Evolutionary conservation across 768 basidiomycete genomes (phyloP).

Genomic region (Suillus spraguei): DNA sequence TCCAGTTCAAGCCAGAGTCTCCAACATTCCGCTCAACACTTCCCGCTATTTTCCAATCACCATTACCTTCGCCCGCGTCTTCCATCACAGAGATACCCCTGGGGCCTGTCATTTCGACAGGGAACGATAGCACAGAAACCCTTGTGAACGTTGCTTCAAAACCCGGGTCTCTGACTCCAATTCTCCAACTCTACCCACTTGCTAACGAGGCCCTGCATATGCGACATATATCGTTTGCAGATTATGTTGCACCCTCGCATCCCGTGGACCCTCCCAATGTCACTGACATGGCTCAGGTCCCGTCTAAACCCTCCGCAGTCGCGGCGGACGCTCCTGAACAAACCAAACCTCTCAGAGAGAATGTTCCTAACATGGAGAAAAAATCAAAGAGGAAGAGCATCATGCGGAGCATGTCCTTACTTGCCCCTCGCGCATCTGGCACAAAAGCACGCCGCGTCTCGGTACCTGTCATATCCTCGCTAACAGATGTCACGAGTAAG

Average conservation of each 20-base stretch:
- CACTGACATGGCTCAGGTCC: conserved; percentile 3
- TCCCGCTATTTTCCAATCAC: background rate
- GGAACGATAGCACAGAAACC: background rate
- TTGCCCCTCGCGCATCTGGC: conserved; percentile 14
- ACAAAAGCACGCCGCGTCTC: conserved; percentile 20
- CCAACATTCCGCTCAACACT: background rate
- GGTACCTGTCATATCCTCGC: conserved; percentile 14
- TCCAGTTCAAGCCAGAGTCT: background rate
- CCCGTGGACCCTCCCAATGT: background rate
- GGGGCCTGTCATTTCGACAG: background rate
- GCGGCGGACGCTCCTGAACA: background rate
- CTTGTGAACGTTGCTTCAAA: background rate
- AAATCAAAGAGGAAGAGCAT: conserved; percentile 5
- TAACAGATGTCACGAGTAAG: background rate
- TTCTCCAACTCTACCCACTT: background rate
- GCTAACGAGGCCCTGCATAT: background rate
- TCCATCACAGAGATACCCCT: background rate
- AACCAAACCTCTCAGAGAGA: conserved; percentile 1
- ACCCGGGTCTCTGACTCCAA: background rate
- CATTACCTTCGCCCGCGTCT: too few relatives aligned
- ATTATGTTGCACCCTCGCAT: background rate
- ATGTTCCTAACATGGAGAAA: background rate
- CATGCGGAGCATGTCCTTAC: conserved; percentile 19
- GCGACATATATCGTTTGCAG: conserved; percentile 2
- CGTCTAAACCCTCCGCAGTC: background rate